Percentiles rank a stretch among this genome's conserved stretches.
These are phyloP conservation scores for Pseudoturritis turrita DNA, from an alignment of 345 rosid genomes.

Conservation along the genomic window DNA sequence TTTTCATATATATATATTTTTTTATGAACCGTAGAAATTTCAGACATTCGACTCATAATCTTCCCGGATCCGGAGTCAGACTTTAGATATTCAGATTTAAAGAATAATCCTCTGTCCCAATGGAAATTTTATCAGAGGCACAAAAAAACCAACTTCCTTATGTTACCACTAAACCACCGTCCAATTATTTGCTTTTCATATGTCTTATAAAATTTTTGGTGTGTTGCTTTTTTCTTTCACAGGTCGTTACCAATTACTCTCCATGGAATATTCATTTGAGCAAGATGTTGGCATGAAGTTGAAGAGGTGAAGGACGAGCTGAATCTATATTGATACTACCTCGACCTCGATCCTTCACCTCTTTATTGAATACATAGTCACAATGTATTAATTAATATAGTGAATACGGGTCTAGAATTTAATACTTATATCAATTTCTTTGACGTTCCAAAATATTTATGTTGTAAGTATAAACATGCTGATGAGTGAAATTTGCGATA, in stretches of 20 bases:
- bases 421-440: neutral
- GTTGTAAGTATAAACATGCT: neutral
- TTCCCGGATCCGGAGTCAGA: too few relatives aligned
- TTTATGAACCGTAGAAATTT: too few relatives aligned
- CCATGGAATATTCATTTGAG: slow-evolving; percentile 36
- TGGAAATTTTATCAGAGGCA: too few relatives aligned
- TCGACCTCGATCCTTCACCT: slow-evolving; percentile 40
- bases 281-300: slow-evolving; percentile 30
- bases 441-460: neutral
- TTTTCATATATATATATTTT: too few relatives aligned
- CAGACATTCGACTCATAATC: too few relatives aligned
- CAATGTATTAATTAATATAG: neutral
- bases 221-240: neutral
- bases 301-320: slow-evolving; percentile 26
- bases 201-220: neutral
- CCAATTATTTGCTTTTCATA: neutral
- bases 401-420: neutral
- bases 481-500: neutral
- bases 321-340: neutral
- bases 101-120: too few relatives aligned
- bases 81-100: too few relatives aligned
- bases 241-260: slow-evolving; percentile 6
- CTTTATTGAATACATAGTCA: neutral
- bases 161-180: too few relatives aligned
- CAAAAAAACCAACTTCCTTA: too few relatives aligned